Percentiles rank a stretch among this genome's conserved stretches.
phyloP scores from a whole-genome alignment of 129 eudicot genomes.

The Saussurea involucrata region DNA sequence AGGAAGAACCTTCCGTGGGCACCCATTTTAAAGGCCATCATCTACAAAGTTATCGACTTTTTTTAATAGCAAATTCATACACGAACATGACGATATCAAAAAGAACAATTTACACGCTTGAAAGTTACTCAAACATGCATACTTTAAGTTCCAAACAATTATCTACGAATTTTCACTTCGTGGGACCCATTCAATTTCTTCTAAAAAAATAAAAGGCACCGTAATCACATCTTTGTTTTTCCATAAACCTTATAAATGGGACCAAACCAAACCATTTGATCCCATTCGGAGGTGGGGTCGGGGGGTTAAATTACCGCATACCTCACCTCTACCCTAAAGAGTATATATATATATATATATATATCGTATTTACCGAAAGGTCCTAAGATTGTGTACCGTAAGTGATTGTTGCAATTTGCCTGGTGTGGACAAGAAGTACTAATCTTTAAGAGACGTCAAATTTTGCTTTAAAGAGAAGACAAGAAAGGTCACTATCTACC shows the following conservation, averaged over 20 bases:
- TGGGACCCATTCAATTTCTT: conserved; percentile 1
- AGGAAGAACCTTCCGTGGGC: conserved; percentile 33
- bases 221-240: not conserved
- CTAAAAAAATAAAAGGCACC: not conserved
- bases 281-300: not conserved
- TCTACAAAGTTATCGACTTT: conserved; percentile 6
- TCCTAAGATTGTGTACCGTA: conserved; percentile 4
- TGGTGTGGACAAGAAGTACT: conserved; percentile 16
- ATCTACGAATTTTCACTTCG: not conserved
- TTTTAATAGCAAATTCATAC: not conserved
- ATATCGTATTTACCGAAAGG: conserved; percentile 8
- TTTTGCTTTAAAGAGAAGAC: conserved; percentile 77
- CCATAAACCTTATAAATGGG: not conserved
- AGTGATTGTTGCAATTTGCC: conserved; percentile 18
- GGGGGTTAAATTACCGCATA: not conserved
- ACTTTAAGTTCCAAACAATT: conserved; percentile 11
- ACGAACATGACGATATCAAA: not conserved
- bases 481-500: conserved; percentile 41
- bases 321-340: not conserved
- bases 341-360: not conserved
- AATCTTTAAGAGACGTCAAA: conserved; percentile 33
- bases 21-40: conserved; percentile 25
- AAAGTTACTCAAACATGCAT: not conserved
- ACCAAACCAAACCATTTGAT: not conserved
- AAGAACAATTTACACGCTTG: not conserved